A percentile compares a stretch with the other conserved stretches of the same genome.
Conservation (phyloP, 148 eudicot genomes). For the Fagopyrum tataricum region DNA sequence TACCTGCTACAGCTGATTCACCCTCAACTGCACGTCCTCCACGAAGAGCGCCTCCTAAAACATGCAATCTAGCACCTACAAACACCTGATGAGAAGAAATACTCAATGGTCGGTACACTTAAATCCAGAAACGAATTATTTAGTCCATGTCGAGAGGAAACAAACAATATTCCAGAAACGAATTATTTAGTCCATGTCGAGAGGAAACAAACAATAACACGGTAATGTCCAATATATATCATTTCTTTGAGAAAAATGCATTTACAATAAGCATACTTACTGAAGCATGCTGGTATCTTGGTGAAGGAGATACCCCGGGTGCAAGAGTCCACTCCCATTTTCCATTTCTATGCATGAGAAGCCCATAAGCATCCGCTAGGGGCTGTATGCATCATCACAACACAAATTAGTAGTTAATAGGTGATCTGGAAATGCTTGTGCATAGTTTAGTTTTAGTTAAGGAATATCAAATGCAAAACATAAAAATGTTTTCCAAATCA, state of each 20-base stretch:
- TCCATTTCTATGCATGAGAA: conserved; percentile 96
- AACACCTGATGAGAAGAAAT: conserved; percentile 59
- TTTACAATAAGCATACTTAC: conserved; percentile 40
- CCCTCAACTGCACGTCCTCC: conserved; percentile 93
- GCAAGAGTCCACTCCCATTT: conserved; percentile 99
- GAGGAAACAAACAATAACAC: not conserved
- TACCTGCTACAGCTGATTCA: conserved; percentile 85
- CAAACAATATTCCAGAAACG: not conserved
- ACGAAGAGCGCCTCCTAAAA: conserved; percentile 85
- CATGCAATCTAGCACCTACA: conserved; percentile 97
- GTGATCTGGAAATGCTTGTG: not conserved
- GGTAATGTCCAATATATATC: not conserved
- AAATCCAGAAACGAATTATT: not conserved
- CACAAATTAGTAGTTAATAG: not conserved
- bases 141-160: not conserved
- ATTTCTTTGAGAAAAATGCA: not conserved
- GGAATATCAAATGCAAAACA: not conserved
- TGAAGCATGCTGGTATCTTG: conserved; percentile 95
- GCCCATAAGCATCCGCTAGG: conserved; percentile 90
- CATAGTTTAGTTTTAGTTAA: not conserved
- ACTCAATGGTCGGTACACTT: not conserved
- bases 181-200: not conserved
- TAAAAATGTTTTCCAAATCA: not conserved
- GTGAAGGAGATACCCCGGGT: conserved; percentile 94
- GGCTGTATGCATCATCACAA: conserved; percentile 52